Conservation (phyloP, 2,329 filamentous ascomycete species). For the Huntiella moniliformis region DNA sequence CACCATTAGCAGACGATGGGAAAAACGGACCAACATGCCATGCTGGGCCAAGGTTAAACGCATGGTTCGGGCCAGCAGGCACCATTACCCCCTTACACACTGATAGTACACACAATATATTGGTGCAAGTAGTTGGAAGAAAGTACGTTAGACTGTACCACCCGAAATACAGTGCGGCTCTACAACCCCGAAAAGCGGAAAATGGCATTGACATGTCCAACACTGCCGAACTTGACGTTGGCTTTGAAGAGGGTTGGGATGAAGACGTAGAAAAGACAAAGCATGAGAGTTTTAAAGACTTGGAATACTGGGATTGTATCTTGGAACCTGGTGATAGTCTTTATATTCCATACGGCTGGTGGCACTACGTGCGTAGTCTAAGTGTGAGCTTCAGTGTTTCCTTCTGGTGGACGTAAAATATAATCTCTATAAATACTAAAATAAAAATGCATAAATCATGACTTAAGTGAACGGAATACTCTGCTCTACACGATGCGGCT, state of each 20-base stretch:
- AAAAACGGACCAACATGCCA: conserved; percentile 24
- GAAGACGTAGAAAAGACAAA: conserved; percentile 2
- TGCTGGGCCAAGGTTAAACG: conserved; percentile 53
- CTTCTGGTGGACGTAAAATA: conserved; percentile 65
- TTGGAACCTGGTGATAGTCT: conserved; percentile 66
- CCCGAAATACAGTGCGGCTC: conserved; percentile 35
- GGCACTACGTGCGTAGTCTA: conserved; percentile 85
- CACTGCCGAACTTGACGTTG: conserved; percentile 64
- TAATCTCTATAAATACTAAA: neutral
- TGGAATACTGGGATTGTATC: conserved; percentile 54
- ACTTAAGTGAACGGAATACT: no score
- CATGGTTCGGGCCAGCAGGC: conserved; percentile 75
- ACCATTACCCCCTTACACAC: conserved; percentile 90
- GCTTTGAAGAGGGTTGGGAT: conserved; percentile 46
- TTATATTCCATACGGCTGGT: conserved; percentile 89
- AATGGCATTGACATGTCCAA: conserved; percentile 80
- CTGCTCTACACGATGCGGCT: conserved; percentile 11
- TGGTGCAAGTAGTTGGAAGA: conserved; percentile 70
- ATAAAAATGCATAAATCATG: neutral
- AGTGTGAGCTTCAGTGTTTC: conserved; percentile 84
- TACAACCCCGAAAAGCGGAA: conserved; percentile 45
- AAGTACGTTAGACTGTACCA: conserved; percentile 88
- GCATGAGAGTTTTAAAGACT: conserved; percentile 20
- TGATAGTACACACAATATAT: conserved; percentile 83
- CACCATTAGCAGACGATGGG: conserved; percentile 33